These are phyloP conservation scores for Rhododendron ferrugineum DNA, from an alignment of 148 eudicot species.

Conservation along the genomic window DNA sequence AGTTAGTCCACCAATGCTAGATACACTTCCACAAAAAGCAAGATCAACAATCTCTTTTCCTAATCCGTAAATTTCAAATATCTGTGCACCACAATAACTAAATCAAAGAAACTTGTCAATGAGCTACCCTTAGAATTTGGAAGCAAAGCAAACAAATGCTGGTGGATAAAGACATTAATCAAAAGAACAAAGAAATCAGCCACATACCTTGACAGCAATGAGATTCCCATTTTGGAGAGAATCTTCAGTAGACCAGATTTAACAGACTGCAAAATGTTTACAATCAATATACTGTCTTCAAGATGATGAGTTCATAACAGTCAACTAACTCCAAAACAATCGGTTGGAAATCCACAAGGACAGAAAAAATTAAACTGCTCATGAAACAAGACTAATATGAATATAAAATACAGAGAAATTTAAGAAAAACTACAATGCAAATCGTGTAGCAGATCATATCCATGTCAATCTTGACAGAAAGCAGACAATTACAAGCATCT, in stretches of 20 bases:
- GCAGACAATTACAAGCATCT: not conserved
- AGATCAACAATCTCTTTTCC: conserved; percentile 82
- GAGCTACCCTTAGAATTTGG: not conserved
- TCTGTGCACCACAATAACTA: conserved; percentile 99
- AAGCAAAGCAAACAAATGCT: not conserved
- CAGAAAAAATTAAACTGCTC: not conserved
- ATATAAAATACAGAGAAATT: not conserved
- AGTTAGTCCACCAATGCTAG: conserved; percentile 88
- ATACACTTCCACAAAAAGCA: conserved; percentile 88
- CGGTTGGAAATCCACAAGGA: not conserved
- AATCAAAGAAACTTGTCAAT: conserved; percentile 16
- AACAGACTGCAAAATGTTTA: conserved; percentile 54
- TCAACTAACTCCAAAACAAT: not conserved
- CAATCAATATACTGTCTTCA: conserved; percentile 1
- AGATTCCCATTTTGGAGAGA: conserved; percentile 98
- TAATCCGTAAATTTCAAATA: conserved; percentile 94
- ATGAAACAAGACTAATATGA: not conserved
- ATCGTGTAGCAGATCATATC: not conserved
- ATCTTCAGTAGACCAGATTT: conserved; percentile 83
- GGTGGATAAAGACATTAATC: conserved; percentile 1
- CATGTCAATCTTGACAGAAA: not conserved
- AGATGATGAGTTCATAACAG: not conserved
- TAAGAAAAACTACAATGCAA: not conserved
- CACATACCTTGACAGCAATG: conserved; percentile 88
- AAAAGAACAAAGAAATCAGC: conserved; percentile 10